These are phyloP conservation scores for Amaranthus cruentus DNA, from an alignment of 148 eudicot genomes.

Conservation along the genomic window DNA sequence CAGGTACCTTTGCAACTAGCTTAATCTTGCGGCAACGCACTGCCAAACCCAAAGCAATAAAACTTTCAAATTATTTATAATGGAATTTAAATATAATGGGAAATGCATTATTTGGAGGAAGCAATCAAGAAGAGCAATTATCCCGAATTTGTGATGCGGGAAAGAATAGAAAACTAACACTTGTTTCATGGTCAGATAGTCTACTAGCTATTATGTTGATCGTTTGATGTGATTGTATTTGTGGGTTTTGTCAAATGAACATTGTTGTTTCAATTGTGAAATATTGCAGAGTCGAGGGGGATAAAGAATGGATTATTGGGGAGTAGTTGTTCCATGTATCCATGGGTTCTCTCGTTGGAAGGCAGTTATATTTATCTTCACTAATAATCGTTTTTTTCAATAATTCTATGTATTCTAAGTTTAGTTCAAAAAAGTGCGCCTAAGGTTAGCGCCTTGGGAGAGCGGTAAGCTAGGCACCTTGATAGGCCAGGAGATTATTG, in stretches of 20 bases:
- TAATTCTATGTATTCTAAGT: too few species aligned
- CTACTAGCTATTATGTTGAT: background rate
- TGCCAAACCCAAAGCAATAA: background rate
- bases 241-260: background rate
- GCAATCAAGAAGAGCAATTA: background rate
- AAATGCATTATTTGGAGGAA: too few species aligned
- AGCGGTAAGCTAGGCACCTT: too few species aligned
- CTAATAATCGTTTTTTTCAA: too few species aligned
- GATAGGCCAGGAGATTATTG: too few species aligned
- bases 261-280: too few species aligned
- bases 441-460: too few species aligned
- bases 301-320: background rate
- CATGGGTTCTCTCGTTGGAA: too few species aligned
- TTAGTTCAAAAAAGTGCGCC: too few species aligned
- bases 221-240: background rate
- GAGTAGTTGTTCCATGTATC: background rate
- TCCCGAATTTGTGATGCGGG: background rate
- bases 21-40: background rate
- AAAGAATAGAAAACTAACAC: background rate
- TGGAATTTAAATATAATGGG: background rate
- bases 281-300: too few species aligned
- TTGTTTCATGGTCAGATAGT: background rate
- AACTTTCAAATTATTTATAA: background rate
- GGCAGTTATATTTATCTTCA: too few species aligned
- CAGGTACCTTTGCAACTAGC: slow-evolving; percentile 44